Conservation (phyloP, 1,284 basidiomycete species). For the Marasmius sp. region DNA sequence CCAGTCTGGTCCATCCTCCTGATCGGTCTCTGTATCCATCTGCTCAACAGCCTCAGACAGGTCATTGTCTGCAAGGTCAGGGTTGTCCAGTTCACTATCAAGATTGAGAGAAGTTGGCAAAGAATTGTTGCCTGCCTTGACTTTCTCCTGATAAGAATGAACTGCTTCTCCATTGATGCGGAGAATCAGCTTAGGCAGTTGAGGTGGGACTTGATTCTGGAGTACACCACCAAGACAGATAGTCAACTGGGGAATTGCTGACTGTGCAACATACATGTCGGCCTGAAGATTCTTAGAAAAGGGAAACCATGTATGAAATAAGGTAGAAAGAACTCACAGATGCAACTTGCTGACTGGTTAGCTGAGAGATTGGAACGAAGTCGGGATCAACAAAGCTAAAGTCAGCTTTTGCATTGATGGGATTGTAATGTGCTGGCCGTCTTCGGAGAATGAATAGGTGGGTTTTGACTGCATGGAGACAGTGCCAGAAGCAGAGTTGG, state of each 20-base stretch:
- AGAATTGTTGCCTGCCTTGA: no score
- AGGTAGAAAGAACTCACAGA: neutral
- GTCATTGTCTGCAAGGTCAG: neutral
- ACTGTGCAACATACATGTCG: neutral
- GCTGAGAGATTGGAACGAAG: neutral
- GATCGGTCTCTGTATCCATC: neutral
- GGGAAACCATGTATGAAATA: neutral
- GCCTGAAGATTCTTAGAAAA: neutral
- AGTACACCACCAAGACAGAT: conserved; percentile 15
- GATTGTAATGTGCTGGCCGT: neutral
- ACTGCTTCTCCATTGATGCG: neutral
- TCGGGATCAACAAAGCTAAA: neutral
- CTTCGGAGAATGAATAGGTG: neutral
- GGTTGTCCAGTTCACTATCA: neutral
- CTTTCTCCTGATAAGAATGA: neutral
- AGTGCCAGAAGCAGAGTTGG: conserved; percentile 31
- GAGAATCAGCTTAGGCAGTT: neutral
- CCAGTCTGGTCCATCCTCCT: conserved; percentile 11
- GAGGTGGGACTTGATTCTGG: neutral
- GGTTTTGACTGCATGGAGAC: conserved; percentile 23
- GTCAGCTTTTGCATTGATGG: neutral
- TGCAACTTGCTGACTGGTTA: neutral
- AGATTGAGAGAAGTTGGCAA: neutral
- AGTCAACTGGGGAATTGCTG: conserved; percentile 13
- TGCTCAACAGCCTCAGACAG: neutral